A percentile compares a stretch with the other conserved stretches of the same genome.
Conservation (phyloP, 139 green algal genomes). For the Closterium sp. region DNA sequence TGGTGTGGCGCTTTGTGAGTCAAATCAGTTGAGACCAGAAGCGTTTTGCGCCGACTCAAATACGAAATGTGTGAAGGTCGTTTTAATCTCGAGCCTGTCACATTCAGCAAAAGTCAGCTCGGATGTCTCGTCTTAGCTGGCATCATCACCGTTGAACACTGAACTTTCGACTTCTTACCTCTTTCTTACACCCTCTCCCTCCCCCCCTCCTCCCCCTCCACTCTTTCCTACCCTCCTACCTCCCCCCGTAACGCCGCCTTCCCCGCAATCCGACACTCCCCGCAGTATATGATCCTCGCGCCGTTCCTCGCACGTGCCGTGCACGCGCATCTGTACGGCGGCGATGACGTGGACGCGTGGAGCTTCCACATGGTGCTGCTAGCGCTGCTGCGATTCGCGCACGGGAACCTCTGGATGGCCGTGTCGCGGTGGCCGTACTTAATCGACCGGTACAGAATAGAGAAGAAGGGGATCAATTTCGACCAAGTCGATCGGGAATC, state of each 20-base stretch:
- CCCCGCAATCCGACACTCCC: no score
- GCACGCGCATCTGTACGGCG: slow-evolving; percentile 13
- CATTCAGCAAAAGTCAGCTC: not conserved
- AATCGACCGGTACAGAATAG: slow-evolving; percentile 35
- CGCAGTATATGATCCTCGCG: slow-evolving; percentile 51
- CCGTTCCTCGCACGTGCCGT: slow-evolving; percentile 42
- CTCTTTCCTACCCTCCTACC: not conserved
- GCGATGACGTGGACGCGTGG: slow-evolving; percentile 51
- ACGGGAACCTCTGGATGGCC: slow-evolving; percentile 49
- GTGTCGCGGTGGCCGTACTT: slow-evolving; percentile 36
- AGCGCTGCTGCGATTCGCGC: slow-evolving; percentile 41
- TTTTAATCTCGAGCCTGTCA: not conserved
- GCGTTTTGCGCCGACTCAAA: no score
- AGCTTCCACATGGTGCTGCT: slow-evolving; percentile 44
- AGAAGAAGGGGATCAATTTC: slow-evolving; percentile 52
- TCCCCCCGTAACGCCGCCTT: no score
- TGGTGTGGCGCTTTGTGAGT: no score
- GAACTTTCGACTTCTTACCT: no score
- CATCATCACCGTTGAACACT: no score
- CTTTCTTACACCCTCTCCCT: no score
- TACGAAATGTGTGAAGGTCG: no score
- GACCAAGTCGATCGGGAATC: slow-evolving; percentile 54
- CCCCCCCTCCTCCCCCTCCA: not conserved
- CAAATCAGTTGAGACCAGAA: no score
- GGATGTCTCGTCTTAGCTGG: no score